These are phyloP conservation scores for Ulvella scutata DNA, from an alignment of 139 green algal species.

Conservation along the genomic window DNA sequence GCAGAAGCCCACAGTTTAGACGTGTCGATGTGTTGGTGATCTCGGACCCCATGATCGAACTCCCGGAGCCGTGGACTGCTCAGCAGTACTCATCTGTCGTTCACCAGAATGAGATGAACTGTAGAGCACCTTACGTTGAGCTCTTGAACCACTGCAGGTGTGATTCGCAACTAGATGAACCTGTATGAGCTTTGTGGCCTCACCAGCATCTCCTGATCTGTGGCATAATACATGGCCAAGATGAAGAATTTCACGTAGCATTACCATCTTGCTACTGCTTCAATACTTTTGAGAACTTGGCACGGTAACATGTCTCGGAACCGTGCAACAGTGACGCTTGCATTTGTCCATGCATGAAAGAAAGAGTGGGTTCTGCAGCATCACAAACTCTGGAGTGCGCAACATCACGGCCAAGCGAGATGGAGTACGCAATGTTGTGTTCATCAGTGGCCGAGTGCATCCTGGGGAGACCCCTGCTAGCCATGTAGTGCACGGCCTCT, in stretches of 20 bases:
- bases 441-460: neutral
- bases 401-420: neutral
- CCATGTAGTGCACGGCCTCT: slow-evolving; percentile 7
- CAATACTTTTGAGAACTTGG: too few relatives aligned
- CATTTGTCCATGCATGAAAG: too few relatives aligned
- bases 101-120: neutral
- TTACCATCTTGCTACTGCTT: too few relatives aligned
- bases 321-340: too few relatives aligned
- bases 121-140: neutral
- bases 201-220: too few relatives aligned
- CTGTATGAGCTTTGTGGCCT: too few relatives aligned
- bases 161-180: neutral
- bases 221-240: too few relatives aligned
- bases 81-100: neutral
- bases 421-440: neutral
- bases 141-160: neutral
- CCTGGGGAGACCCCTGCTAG: neutral
- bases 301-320: too few relatives aligned
- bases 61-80: neutral
- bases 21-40: neutral
- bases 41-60: neutral
- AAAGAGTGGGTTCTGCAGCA: neutral
- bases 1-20: neutral
- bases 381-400: neutral
- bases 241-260: too few relatives aligned